Evolutionary conservation across 805 yeast genomes (phyloP), one percentile per base, ranked within the genome.

Genomic region (Barnettozyma vustinii): DNA sequence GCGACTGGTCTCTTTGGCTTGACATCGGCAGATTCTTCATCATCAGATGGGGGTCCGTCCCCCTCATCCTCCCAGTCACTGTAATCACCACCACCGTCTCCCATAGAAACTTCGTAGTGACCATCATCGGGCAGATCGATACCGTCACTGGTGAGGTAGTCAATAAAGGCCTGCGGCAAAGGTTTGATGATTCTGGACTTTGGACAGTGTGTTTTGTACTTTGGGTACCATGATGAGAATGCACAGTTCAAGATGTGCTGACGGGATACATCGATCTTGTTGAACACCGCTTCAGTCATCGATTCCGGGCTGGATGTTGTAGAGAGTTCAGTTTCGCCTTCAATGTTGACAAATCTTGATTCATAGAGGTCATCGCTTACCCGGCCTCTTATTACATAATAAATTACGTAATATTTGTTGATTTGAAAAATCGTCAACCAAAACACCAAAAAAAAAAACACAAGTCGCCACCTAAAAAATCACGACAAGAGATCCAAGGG

Each of bases 21-120:
- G 5, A 26, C 37, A 9, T 36, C 13, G 8, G 51, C 42, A 37
- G 30, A 43, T 51, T 46, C 54, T 10, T 53, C 56, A 1, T 52
- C 56, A 7, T 54, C 54, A n/a, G 53, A 58, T 3, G 56, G 9
- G 10, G 15, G 57, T 3, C 46, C 56, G 6, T 46, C 55, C 7
- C 47, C 63, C 5, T 60, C 71, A 1, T 73, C 80, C 35, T 82
- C 85, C 87, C 92, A 84, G 54, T 83, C 90, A 53, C 88, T 80
- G 61, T 85, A 85, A 32, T 83, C 89, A 51, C 80, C 80, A 52
- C 81, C 83, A 46, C 82, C 79, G 45, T 65, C 64, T 9, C 72
- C 67, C 15, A 59, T 56, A 2, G 65, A 57, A 1, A 63, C 67
- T 16, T 66, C 69, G 15, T 71, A 68, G 23, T 62, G 56, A 2